Evolutionary conservation across 225 moss, liverwort and hornwort species (phyloP).

Genomic region (Straminergon stramineum): DNA sequence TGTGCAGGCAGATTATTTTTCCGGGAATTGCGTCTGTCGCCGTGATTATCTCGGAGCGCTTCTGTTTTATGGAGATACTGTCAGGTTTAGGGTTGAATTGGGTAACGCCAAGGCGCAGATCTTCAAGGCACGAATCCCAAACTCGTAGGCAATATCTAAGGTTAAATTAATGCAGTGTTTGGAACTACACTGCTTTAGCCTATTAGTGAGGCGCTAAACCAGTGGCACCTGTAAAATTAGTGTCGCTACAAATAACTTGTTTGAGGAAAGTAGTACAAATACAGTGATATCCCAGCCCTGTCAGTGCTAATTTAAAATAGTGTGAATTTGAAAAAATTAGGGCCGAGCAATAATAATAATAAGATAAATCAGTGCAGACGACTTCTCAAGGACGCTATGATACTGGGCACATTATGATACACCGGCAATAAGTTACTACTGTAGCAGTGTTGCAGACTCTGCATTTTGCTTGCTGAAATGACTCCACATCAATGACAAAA

Average conservation of each 20-base stretch:
- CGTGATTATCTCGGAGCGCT: background rate
- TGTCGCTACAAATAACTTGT: background rate
- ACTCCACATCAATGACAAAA: background rate
- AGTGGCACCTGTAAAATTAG: background rate
- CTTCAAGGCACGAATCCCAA: background rate
- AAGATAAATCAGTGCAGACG: background rate
- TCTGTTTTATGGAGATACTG: background rate
- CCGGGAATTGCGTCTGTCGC: background rate
- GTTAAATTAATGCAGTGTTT: background rate
- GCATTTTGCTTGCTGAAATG: background rate
- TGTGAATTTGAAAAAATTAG: background rate
- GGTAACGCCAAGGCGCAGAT: background rate
- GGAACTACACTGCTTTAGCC: background rate
- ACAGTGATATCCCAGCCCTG: background rate
- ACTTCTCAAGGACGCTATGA: background rate
- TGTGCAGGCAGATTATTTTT: background rate
- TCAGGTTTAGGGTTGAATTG: background rate
- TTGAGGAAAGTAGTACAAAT: background rate
- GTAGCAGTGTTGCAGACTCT: background rate
- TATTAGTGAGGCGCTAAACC: background rate
- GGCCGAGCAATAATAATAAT: too few relatives aligned
- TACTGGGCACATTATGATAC: background rate
- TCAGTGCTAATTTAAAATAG: background rate
- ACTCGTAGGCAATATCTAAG: background rate
- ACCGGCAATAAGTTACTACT: background rate